Conservation (phyloP, 2,329 filamentous ascomycete genomes). For the Lachnellula suecica region DNA sequence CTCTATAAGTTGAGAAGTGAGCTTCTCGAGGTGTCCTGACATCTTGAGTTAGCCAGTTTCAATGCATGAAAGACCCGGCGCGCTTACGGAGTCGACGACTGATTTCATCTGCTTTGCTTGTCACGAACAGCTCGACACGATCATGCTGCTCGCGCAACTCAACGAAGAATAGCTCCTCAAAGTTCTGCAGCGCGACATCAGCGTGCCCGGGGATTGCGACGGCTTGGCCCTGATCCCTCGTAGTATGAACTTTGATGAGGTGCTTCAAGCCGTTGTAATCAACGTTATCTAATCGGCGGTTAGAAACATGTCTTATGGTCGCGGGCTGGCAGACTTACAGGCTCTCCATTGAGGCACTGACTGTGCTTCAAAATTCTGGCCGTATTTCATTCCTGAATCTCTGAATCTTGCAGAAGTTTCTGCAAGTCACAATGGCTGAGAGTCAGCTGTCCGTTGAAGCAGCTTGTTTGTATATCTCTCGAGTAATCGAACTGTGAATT, state of each 20-base stretch:
- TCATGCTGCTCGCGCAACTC: constrained; percentile 75
- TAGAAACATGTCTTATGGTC: constrained; percentile 3
- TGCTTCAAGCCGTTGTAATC: constrained; percentile 87
- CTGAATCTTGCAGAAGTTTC: background rate
- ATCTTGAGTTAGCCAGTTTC: constrained; percentile 6
- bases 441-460: background rate
- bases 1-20: constrained; percentile 23
- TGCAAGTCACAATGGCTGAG: background rate
- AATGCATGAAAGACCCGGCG: background rate
- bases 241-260: constrained; percentile 79
- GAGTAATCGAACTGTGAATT: background rate
- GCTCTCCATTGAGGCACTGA: constrained; percentile 82
- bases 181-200: constrained; percentile 56
- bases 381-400: constrained; percentile 66
- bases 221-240: constrained; percentile 65
- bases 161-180: constrained; percentile 70
- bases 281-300: constrained; percentile 65
- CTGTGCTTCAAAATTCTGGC: constrained; percentile 68
- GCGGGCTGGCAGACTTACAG: constrained; percentile 50
- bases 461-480: background rate
- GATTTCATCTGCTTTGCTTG: constrained; percentile 79
- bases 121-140: constrained; percentile 75
- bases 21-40: constrained; percentile 26
- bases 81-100: constrained; percentile 63
- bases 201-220: constrained; percentile 73